phyloP scores from a whole-genome alignment of 495 filamentous ascomycete species.

The Hypoxylon trugodes region DNA sequence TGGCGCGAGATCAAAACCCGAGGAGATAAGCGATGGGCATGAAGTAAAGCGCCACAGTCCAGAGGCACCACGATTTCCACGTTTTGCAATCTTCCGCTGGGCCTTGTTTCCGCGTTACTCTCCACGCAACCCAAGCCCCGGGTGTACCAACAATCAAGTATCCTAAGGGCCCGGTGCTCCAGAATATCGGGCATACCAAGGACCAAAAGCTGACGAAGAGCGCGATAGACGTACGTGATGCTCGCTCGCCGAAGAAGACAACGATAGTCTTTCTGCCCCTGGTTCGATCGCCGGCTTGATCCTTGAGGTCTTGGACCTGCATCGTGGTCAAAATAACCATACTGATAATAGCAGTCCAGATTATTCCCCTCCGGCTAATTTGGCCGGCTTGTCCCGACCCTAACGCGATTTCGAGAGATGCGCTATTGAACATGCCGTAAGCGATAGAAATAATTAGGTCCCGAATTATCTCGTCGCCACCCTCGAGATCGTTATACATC shows the following conservation, averaged over 20 bases:
- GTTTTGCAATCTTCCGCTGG: neutral
- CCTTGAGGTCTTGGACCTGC: constrained; percentile 60
- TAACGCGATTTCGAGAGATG: constrained; percentile 38
- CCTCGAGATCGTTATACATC: constrained; percentile 64
- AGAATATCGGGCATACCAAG: constrained; percentile 49
- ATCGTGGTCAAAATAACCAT: constrained; percentile 59
- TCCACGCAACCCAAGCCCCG: constrained; percentile 10
- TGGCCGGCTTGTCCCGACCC: constrained; percentile 23
- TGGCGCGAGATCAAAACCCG: no score
- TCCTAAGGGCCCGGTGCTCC: constrained; percentile 32
- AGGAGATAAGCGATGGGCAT: no score
- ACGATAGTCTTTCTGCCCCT: constrained; percentile 54
- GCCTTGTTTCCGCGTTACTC: neutral
- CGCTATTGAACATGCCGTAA: constrained; percentile 48
- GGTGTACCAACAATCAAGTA: neutral
- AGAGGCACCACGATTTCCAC: constrained; percentile 25
- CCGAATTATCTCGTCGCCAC: constrained; percentile 55
- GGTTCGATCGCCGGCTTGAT: constrained; percentile 43
- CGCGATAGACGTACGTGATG: constrained; percentile 51
- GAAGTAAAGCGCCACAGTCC: constrained; percentile 23
- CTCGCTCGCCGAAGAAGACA: constrained; percentile 53
- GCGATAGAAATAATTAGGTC: constrained; percentile 58
- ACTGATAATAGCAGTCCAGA: constrained; percentile 57
- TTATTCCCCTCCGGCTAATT: constrained; percentile 32
- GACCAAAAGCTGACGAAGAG: constrained; percentile 54